Percentiles rank a stretch among this genome's conserved stretches.
Conservation (phyloP, 2,329 filamentous ascomycete genomes). For the Stagonosporopsis vannaccii region DNA sequence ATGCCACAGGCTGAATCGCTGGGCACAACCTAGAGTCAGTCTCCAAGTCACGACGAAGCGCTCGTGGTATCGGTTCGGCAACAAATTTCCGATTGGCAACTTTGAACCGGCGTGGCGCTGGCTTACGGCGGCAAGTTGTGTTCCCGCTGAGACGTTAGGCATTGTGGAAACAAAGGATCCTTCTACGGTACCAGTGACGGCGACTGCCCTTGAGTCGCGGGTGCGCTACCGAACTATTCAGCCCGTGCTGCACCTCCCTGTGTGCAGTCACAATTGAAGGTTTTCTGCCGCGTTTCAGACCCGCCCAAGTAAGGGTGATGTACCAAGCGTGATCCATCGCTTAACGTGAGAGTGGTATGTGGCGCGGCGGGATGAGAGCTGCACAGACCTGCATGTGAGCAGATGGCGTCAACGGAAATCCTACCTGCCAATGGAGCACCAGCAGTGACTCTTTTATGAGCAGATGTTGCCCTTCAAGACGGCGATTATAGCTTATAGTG, state of each 20-base stretch:
- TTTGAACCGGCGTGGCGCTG: slow-evolving; percentile 6
- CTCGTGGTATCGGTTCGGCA: not conserved
- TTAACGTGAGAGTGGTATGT: not conserved
- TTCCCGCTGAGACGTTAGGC: slow-evolving; percentile 1
- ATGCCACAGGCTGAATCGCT: not conserved
- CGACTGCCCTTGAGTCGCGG: not conserved
- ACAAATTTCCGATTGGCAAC: not conserved
- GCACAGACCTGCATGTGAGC: not conserved
- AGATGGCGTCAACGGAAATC: not conserved
- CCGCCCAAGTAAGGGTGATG: not conserved
- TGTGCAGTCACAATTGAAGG: slow-evolving; percentile 9
- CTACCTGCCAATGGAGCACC: not conserved
- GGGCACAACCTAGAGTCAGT: not conserved
- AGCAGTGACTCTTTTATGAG: not conserved
- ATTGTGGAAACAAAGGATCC: slow-evolving; percentile 7
- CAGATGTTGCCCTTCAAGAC: not conserved
- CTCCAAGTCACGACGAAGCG: not conserved
- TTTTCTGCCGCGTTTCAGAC: slow-evolving; percentile 13
- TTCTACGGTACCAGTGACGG: slow-evolving; percentile 11
- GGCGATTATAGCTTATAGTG: not conserved
- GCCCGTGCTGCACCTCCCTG: slow-evolving; percentile 10
- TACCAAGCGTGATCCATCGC: not conserved
- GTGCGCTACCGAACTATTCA: slow-evolving; percentile 5
- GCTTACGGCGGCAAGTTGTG: slow-evolving; percentile 1
- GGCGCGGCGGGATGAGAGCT: not conserved